These are phyloP conservation scores for Pichia sp. DNA, from an alignment of 1,139 yeast genomes.

Conservation along the genomic window DNA sequence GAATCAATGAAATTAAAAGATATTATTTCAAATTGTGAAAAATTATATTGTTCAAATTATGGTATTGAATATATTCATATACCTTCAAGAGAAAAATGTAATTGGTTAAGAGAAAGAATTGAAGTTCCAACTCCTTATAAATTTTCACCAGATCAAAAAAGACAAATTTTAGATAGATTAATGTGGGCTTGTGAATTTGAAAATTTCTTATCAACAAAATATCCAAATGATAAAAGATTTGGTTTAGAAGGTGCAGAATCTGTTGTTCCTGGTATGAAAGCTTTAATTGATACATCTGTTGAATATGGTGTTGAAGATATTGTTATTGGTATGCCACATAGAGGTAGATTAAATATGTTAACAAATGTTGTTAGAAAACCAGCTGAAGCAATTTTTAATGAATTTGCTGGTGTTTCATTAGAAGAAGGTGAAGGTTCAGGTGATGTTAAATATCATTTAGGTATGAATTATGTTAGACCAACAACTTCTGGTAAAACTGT, in stretches of 20 bases:
- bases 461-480: conserved; percentile 99
- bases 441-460: conserved; percentile 97
- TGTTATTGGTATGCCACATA: conserved; percentile 99
- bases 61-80: conserved; percentile 97
- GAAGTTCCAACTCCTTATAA: conserved; percentile 88
- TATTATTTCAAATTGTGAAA: conserved; percentile 71
- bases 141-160: conserved; percentile 82
- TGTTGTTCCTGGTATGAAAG: conserved; percentile 94
- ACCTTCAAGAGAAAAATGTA: conserved; percentile 92
- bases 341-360: conserved; percentile 97
- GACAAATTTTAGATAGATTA: conserved; percentile 92
- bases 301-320: conserved; percentile 92
- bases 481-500: conserved; percentile 97
- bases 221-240: conserved; percentile 97
- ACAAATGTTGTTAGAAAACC: conserved; percentile 98
- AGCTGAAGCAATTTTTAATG: conserved; percentile 94
- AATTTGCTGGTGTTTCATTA: conserved; percentile 79
- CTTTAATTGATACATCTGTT: conserved; percentile 89
- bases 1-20: conserved; percentile 66
- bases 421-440: conserved; percentile 84
- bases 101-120: conserved; percentile 95
- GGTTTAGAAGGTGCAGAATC: conserved; percentile 99
- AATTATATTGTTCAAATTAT: conserved; percentile 78
- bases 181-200: conserved; percentile 97
- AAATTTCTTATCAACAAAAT: conserved; percentile 84